These are phyloP conservation scores for Westerdykella ornata DNA, from an alignment of 2,329 filamentous ascomycete genomes.

Conservation along the genomic window DNA sequence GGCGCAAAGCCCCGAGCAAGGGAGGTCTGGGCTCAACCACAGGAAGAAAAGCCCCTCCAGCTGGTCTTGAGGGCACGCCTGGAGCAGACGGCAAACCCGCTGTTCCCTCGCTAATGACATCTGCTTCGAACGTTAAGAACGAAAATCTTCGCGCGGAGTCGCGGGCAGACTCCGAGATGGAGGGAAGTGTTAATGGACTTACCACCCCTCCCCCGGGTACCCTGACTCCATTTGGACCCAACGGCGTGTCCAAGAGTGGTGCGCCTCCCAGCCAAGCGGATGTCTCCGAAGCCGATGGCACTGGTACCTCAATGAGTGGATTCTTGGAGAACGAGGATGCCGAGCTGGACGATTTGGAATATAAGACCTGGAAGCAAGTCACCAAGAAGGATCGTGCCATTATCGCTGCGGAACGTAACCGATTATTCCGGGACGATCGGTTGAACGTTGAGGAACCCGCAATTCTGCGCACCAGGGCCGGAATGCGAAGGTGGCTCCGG, in stretches of 20 bases:
- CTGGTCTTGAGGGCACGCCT: conserved; percentile 73
- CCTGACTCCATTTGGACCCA: conserved; percentile 65
- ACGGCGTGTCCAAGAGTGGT: conserved; percentile 57
- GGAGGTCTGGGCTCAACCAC: conserved; percentile 59
- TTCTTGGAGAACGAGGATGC: conserved; percentile 66
- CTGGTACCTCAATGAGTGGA: conserved; percentile 59
- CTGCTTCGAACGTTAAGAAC: conserved; percentile 47
- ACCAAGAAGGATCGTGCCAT: conserved; percentile 92
- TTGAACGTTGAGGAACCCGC: conserved; percentile 85
- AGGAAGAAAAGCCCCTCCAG: conserved; percentile 65
- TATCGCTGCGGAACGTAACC: conserved; percentile 76
- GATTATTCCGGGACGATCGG: conserved; percentile 77
- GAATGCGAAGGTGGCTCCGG: conserved; percentile 82
- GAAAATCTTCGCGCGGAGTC: conserved; percentile 41
- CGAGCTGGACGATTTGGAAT: conserved; percentile 82
- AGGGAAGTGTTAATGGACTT: conserved; percentile 76
- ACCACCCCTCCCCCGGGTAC: conserved; percentile 74
- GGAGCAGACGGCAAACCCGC: conserved; percentile 65
- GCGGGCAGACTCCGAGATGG: conserved; percentile 68
- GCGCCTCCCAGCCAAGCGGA: conserved; percentile 65
- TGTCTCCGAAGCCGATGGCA: conserved; percentile 77
- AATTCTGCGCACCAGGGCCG: conserved; percentile 72
- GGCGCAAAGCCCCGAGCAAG: conserved; percentile 75
- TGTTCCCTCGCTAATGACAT: conserved; percentile 50
- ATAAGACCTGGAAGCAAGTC: conserved; percentile 97